These are phyloP conservation scores for Fusarium sarcochroum DNA, from an alignment of 2,329 filamentous ascomycete genomes.

Conservation along the genomic window DNA sequence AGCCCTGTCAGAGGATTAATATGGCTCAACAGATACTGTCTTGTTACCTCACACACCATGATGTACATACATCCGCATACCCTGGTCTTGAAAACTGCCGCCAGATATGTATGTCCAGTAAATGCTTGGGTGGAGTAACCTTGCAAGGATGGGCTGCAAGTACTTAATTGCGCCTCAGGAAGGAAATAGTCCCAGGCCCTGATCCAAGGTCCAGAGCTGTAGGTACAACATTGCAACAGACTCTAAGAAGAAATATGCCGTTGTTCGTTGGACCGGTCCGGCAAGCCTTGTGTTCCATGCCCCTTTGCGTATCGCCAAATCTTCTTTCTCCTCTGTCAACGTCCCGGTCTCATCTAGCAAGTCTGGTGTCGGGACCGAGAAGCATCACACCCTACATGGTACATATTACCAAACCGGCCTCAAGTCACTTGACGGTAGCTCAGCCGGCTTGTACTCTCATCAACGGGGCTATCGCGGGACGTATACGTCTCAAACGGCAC, in stretches of 20 bases:
- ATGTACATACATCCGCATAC: constrained; percentile 32
- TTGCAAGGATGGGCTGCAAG: constrained; percentile 25
- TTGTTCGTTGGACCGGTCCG: constrained; percentile 31
- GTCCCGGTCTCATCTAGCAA: constrained; percentile 43
- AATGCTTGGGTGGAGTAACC: constrained; percentile 31
- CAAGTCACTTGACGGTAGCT: constrained; percentile 46
- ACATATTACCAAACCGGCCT: constrained; percentile 44
- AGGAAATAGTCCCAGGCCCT: constrained; percentile 23
- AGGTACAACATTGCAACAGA: constrained; percentile 35
- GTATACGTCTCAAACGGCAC: constrained; percentile 49
- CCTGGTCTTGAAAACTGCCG: constrained; percentile 28
- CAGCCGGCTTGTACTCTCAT: constrained; percentile 45
- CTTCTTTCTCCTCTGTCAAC: constrained; percentile 31
- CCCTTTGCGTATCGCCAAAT: constrained; percentile 44
- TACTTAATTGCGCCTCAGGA: constrained; percentile 20
- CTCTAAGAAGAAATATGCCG: constrained; percentile 38
- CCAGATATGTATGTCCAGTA: constrained; percentile 30
- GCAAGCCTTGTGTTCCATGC: constrained; percentile 32
- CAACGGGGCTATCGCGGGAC: constrained; percentile 46
- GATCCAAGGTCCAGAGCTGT: constrained; percentile 26
- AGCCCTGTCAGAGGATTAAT: constrained; percentile 13
- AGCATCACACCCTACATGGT: constrained; percentile 43
- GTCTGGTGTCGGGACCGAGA: constrained; percentile 38
- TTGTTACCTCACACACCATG: constrained; percentile 21
- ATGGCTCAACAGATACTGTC: constrained; percentile 23